Evolutionary conservation across 345 rosid genomes (phyloP).

Genomic region (Stellera chamaejasme): DNA sequence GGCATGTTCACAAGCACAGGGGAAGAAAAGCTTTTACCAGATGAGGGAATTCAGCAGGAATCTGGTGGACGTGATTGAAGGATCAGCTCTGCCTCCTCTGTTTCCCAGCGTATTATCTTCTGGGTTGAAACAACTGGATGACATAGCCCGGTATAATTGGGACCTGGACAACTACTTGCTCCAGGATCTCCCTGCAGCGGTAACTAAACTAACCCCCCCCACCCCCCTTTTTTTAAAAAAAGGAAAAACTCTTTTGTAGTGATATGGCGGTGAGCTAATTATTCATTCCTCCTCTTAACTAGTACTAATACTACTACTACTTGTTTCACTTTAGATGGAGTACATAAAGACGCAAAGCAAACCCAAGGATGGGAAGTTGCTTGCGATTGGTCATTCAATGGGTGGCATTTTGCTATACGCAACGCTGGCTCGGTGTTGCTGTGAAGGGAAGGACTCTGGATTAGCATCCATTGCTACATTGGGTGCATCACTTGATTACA

Average conservation of each 20-base stretch:
- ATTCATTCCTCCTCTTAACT: no score
- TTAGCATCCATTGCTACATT: conserved; percentile 56
- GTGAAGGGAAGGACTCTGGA: conserved; percentile 54
- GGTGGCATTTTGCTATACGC: conserved; percentile 91
- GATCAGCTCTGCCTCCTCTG: conserved; percentile 15
- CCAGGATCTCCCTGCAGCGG: conserved; percentile 88
- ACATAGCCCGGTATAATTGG: conserved; percentile 64
- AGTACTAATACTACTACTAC: background rate
- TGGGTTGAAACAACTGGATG: conserved; percentile 44
- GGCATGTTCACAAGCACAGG: no score
- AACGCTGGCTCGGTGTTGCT: conserved; percentile 53
- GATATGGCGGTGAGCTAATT: no score
- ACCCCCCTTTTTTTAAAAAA: no score
- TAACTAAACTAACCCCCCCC: no score
- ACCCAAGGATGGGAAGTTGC: conserved; percentile 66
- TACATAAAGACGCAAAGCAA: conserved; percentile 49
- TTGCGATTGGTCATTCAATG: conserved; percentile 95
- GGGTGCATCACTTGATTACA: conserved; percentile 76
- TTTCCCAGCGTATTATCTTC: conserved; percentile 25
- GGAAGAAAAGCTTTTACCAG: background rate
- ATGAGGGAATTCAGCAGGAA: no score
- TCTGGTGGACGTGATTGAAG: conserved; percentile 13
- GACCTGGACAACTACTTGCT: conserved; percentile 81
- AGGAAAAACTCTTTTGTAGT: no score
- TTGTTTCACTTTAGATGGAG: conserved; percentile 51